Percentiles rank a stretch among this genome's conserved stretches.
Conservation (phyloP, 106 monocot genomes). For the Dendrobium huoshanense region DNA sequence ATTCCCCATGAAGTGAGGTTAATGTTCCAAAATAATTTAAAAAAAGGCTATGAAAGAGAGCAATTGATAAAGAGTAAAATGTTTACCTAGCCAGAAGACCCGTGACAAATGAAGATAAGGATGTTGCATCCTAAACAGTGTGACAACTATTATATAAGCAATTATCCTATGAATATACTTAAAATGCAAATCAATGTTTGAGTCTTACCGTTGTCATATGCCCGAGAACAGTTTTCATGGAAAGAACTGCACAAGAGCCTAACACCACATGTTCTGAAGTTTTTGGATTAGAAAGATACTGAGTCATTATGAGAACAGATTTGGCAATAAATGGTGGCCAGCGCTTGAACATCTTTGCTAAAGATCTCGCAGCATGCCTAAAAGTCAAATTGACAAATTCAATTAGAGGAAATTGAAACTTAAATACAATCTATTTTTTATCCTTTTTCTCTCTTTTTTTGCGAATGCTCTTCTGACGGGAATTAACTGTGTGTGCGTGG, state of each 20-base stretch:
- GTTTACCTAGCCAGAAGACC: slow-evolving; percentile 88
- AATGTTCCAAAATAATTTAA: not conserved
- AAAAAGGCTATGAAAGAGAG: not conserved
- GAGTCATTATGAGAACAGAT: slow-evolving; percentile 50
- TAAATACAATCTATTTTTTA: not conserved
- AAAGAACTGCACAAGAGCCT: slow-evolving; percentile 75
- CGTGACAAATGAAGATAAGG: slow-evolving; percentile 71
- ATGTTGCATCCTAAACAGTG: slow-evolving; percentile 48
- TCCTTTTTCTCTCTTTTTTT: not conserved
- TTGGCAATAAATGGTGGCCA: slow-evolving; percentile 73
- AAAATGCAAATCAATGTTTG: not conserved
- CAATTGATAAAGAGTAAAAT: not conserved
- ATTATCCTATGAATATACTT: not conserved
- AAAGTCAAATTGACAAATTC: slow-evolving; percentile 13
- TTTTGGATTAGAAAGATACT: slow-evolving; percentile 62
- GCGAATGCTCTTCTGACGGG: not conserved
- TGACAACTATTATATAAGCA: not conserved
- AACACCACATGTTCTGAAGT: slow-evolving; percentile 73
- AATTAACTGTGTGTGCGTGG: not conserved
- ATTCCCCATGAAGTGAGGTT: not conserved
- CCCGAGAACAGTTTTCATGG: slow-evolving; percentile 62
- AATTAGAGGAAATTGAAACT: slow-evolving; percentile 2
- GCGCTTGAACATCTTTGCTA: slow-evolving; percentile 71
- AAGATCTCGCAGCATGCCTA: slow-evolving; percentile 69
- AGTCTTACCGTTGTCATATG: slow-evolving; percentile 68